Conservation (phyloP, 2,329 filamentous ascomycete species). For the Plenodomus tracheiphilus region DNA sequence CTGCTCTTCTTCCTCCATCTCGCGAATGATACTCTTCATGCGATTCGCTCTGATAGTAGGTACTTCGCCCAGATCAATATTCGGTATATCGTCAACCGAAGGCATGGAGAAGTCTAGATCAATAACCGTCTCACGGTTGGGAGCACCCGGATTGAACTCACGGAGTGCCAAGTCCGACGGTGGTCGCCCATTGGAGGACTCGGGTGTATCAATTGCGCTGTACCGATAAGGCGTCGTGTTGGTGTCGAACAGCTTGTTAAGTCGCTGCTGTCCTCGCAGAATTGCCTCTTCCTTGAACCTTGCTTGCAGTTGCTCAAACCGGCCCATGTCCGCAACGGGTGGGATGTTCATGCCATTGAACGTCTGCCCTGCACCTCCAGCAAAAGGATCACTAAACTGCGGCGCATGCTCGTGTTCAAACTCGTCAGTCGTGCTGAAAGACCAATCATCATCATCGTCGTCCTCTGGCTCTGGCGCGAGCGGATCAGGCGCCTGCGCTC, state of each 20-base stretch:
- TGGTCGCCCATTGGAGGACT: slow-evolving; percentile 46
- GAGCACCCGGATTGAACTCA: slow-evolving; percentile 46
- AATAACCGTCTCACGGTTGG: slow-evolving; percentile 56
- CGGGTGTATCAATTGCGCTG: slow-evolving; percentile 54
- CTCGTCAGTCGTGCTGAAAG: slow-evolving; percentile 65
- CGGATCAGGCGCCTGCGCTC: slow-evolving; percentile 60
- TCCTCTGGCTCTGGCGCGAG: slow-evolving; percentile 48
- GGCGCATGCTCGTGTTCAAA: slow-evolving; percentile 54
- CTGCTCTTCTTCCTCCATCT: slow-evolving; percentile 47
- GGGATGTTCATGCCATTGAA: slow-evolving; percentile 44
- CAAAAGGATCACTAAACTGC: slow-evolving; percentile 52
- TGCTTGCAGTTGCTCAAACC: slow-evolving; percentile 48
- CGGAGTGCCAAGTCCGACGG: slow-evolving; percentile 61
- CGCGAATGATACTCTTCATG: slow-evolving; percentile 52
- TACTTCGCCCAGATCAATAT: slow-evolving; percentile 53
- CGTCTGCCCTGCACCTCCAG: slow-evolving; percentile 31
- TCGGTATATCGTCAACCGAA: slow-evolving; percentile 36
- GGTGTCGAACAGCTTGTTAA: slow-evolving; percentile 62
- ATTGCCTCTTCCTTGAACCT: slow-evolving; percentile 61
- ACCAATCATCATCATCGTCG: slow-evolving; percentile 61
- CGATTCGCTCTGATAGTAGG: slow-evolving; percentile 61
- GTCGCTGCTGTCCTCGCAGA: slow-evolving; percentile 58
- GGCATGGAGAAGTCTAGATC: slow-evolving; percentile 60
- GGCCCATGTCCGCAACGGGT: slow-evolving; percentile 34
- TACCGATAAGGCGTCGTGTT: slow-evolving; percentile 61